Evolutionary conservation across 192 early-diverging fungal species (phyloP).

Genomic region (Mortierella antarctica): DNA sequence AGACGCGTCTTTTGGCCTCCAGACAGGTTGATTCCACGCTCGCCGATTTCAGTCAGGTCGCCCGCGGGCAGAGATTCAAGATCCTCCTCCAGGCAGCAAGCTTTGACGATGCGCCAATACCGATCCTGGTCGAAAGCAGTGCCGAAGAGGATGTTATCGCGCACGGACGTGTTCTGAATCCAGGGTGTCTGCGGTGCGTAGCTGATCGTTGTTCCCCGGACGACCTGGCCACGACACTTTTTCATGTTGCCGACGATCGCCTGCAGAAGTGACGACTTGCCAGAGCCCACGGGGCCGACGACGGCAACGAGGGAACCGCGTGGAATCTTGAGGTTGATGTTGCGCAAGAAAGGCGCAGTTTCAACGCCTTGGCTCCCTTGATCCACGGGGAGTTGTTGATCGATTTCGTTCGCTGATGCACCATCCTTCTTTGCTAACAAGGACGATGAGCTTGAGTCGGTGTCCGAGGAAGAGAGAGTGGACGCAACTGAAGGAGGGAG

Average conservation of each 20-base stretch:
- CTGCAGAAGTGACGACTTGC: slow-evolving; percentile 65
- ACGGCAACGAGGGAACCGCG: slow-evolving; percentile 44
- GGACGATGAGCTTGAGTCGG: neutral
- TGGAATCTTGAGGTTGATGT: slow-evolving; percentile 29
- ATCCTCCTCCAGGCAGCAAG: slow-evolving; percentile 68
- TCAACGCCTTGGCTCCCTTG: too few species aligned
- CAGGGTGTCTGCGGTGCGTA: slow-evolving; percentile 76
- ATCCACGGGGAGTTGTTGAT: too few species aligned
- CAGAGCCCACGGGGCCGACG: slow-evolving; percentile 62
- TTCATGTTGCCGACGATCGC: slow-evolving; percentile 61
- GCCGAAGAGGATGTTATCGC: slow-evolving; percentile 80
- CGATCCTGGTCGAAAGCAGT: slow-evolving; percentile 48
- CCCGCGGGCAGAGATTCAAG: slow-evolving; percentile 28
- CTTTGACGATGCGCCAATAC: slow-evolving; percentile 60
- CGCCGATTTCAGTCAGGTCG: slow-evolving; percentile 62
- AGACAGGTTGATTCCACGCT: slow-evolving; percentile 83
- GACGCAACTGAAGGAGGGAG: neutral
- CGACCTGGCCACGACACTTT: neutral
- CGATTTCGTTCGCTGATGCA: too few species aligned
- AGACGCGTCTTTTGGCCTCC: slow-evolving; percentile 92
- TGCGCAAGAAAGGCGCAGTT: slow-evolving; percentile 30
- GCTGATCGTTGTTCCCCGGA: slow-evolving; percentile 17
- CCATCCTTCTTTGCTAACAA: neutral
- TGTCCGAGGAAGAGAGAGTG: neutral
- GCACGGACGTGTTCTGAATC: slow-evolving; percentile 68